These are phyloP conservation scores for Hypoxylon lienhwacheense DNA, from an alignment of 495 filamentous ascomycete species.

Conservation along the genomic window DNA sequence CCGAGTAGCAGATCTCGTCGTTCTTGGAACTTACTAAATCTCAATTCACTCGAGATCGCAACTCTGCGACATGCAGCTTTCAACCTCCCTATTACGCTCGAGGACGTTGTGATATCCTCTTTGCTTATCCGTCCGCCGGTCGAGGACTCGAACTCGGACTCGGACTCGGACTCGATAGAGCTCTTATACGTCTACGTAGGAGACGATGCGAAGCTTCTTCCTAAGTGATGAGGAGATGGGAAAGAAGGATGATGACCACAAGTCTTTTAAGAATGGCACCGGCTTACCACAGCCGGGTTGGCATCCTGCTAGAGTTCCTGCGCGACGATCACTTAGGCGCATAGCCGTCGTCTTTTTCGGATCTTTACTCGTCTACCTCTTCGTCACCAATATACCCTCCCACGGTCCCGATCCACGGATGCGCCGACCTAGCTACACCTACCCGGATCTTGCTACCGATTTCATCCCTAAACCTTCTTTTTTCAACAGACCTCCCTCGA, in stretches of 20 bases:
- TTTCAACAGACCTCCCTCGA: constrained; percentile 5
- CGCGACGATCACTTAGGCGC: constrained; percentile 46
- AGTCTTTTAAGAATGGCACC: constrained; percentile 31
- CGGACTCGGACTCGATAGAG: too few relatives aligned
- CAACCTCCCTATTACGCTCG: neutral
- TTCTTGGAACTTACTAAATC: too few relatives aligned
- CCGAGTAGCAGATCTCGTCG: too few relatives aligned
- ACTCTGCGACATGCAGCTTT: constrained; percentile 25
- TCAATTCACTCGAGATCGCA: neutral
- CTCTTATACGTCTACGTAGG: constrained; percentile 34
- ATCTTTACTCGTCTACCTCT: constrained; percentile 44
- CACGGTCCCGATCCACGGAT: constrained; percentile 29
- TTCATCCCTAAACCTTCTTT: constrained; percentile 17
- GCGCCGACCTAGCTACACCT: constrained; percentile 14
- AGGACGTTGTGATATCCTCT: constrained; percentile 22
- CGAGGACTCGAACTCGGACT: too few relatives aligned
- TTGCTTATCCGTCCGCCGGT: neutral
- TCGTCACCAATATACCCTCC: constrained; percentile 49
- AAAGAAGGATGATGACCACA: constrained; percentile 57
- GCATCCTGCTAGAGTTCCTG: constrained; percentile 40
- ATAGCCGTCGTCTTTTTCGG: constrained; percentile 38
- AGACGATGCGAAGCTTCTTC: constrained; percentile 46
- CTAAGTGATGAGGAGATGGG: constrained; percentile 48
- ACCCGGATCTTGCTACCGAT: constrained; percentile 22
- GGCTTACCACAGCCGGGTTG: constrained; percentile 39